Percentiles rank a stretch among this genome's conserved stretches.
Conservation (phyloP, 306 rosid species). For the Vicia villosa region DNA sequence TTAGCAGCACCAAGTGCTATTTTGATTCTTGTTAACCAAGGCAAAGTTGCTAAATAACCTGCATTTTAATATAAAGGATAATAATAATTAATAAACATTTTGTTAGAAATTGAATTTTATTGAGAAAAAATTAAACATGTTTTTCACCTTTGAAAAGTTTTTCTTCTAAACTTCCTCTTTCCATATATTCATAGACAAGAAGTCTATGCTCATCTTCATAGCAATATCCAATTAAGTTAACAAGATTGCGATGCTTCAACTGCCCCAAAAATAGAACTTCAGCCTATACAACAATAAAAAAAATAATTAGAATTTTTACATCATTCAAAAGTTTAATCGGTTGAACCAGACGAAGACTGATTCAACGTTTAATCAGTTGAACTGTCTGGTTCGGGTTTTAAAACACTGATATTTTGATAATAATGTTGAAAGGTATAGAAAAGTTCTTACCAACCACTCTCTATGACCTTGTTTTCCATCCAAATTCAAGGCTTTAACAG, state of each 20-base stretch:
- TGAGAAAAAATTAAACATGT: not conserved
- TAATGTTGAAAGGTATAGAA: not conserved
- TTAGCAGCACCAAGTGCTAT: slow-evolving; percentile 90
- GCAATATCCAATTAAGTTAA: slow-evolving; percentile 87
- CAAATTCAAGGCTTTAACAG: slow-evolving; percentile 79
- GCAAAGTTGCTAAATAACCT: slow-evolving; percentile 79
- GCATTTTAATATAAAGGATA: too few species aligned
- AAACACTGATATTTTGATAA: not conserved
- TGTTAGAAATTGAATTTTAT: slow-evolving; percentile 12
- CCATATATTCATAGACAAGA: slow-evolving; percentile 89
- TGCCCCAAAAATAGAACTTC: slow-evolving; percentile 93
- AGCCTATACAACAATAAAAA: slow-evolving; percentile 48
- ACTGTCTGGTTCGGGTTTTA: not conserved
- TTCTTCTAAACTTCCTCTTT: slow-evolving; percentile 70
- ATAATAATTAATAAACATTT: too few species aligned
- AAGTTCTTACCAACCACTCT: slow-evolving; percentile 85
- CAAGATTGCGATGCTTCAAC: slow-evolving; percentile 80
- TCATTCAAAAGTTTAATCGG: not conserved
- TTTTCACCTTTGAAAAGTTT: slow-evolving; percentile 65
- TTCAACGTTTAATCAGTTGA: not conserved
- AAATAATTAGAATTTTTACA: not conserved
- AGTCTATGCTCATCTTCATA: slow-evolving; percentile 87
- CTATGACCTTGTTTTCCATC: slow-evolving; percentile 92
- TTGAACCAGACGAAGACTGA: not conserved
- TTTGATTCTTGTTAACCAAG: slow-evolving; percentile 87